phyloP scores from a whole-genome alignment of 2,329 filamentous ascomycete species.

The Diaporthe aspalathi region DNA sequence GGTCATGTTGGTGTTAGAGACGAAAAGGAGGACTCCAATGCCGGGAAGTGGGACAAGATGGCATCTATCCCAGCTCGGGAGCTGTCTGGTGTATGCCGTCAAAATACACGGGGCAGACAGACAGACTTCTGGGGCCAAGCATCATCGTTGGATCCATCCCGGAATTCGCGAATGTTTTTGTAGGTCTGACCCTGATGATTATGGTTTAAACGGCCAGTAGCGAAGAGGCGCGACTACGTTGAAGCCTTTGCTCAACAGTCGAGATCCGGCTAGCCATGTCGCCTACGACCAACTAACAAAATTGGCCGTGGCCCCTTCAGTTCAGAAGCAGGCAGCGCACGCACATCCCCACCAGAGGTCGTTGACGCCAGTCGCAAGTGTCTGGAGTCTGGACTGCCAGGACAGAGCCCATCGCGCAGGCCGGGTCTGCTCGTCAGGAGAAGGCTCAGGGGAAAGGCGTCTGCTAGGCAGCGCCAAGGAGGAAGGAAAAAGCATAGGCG shows the following conservation, averaged over 20 bases:
- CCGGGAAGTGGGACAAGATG: neutral
- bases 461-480: constrained; percentile 7
- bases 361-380: constrained; percentile 15
- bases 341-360: neutral
- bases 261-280: neutral
- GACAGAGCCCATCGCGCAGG: constrained; percentile 1
- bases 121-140: neutral
- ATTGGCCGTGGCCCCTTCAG: neutral
- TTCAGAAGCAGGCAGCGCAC: neutral
- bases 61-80: neutral
- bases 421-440: constrained; percentile 18
- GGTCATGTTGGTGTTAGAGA: neutral
- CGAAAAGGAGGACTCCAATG: constrained; percentile 7
- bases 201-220: constrained; percentile 9
- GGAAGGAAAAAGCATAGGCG: constrained; percentile 10
- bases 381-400: constrained; percentile 19
- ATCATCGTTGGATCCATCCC: neutral
- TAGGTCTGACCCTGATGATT: neutral
- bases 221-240: neutral
- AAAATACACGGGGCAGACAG: neutral
- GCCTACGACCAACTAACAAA: neutral
- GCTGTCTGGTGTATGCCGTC: neutral
- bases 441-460: neutral
- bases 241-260: neutral
- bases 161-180: neutral